Percentiles rank a stretch among this genome's conserved stretches.
phyloP scores from a whole-genome alignment of 768 basidiomycete genomes.

The Holtermanniella nyarrowii region DNA sequence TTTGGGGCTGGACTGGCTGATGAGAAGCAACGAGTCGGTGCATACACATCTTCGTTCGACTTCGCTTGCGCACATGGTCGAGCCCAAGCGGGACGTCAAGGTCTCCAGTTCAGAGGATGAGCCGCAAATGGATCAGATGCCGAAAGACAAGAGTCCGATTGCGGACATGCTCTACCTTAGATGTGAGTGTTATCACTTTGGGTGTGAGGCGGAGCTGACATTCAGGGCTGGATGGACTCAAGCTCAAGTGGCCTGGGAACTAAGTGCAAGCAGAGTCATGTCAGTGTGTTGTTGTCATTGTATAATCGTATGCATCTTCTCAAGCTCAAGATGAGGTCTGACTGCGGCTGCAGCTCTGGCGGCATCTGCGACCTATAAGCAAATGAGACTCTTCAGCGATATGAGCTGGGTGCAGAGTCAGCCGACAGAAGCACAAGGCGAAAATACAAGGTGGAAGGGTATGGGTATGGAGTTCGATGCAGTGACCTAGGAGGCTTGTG shows the following conservation, averaged over 20 bases:
- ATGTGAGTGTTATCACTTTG: conserved; percentile 45
- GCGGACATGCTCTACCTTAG: conserved; percentile 94
- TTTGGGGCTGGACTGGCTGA: conserved; percentile 1
- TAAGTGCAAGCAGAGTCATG: no score
- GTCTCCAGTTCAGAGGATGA: conserved; percentile 15
- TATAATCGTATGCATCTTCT: no score
- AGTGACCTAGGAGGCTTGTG: no score
- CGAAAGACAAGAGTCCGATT: conserved; percentile 57
- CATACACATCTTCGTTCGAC: conserved; percentile 73
- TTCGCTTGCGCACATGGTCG: conserved; percentile 29
- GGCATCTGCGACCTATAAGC: no score
- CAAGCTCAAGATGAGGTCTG: no score
- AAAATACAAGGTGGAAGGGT: no score
- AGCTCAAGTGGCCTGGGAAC: conserved; percentile 59
- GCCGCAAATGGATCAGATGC: conserved; percentile 30
- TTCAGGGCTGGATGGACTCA: conserved; percentile 66
- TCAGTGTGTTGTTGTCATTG: no score
- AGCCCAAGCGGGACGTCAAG: neutral
- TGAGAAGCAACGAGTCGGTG: conserved; percentile 60
- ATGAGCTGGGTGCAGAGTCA: no score
- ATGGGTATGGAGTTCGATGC: no score
- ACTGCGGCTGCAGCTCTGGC: no score
- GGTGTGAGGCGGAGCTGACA: conserved; percentile 1
- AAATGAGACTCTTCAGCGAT: no score
- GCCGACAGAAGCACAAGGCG: no score